Evolutionary conservation across 1,139 yeast genomes (phyloP), one percentile per base, ranked within the genome.

Genomic region (Protomyces inouyei): DNA sequence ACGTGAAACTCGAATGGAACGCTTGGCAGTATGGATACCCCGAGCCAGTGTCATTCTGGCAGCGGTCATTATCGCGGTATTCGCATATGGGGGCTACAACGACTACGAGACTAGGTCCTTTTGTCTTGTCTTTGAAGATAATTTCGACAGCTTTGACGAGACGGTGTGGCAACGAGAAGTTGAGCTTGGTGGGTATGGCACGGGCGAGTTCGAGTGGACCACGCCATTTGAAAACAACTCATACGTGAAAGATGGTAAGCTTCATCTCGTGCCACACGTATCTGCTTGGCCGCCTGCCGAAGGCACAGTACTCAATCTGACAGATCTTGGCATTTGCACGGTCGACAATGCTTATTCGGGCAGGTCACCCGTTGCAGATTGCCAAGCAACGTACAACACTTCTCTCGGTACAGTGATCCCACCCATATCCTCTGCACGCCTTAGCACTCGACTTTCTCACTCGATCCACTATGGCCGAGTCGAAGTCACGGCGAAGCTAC

Each of bases 101-200:
- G 51, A 55, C 16, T 59, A 55, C 52, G 63, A 59, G 35, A 59
- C 52, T 52, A 60, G 46, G 28, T 40, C 43, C 18, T 60, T 43
- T 25, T 54, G 59, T 28, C 64, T 60, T 54, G 38, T 60, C 14
- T n/a, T 60, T 45, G 64, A 60, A 12, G 64, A 60, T 37, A 53
- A 65, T 45, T 55, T 57, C 14, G 28, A 32, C 23, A 64, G 60
- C 1, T 28, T 65, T 35, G 59, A 61, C 55, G 16, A 40, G 5
- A n/a, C 36, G 1, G 18, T 61, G n/a, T 67, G 68, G 68, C 21
- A 28, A 4, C 65, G 57, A 25, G 69, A 67, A 37, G 64, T 59
- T 16, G 67, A 67, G 60, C 55, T 67, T 23, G 68, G 68, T 16
- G 69, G 69, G 2, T 67, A 65, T 53, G 69, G 69, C 40, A 67